Evolutionary conservation across 2,329 filamentous ascomycete species (phyloP).

Genomic region (Tolypocladium tropicale): DNA sequence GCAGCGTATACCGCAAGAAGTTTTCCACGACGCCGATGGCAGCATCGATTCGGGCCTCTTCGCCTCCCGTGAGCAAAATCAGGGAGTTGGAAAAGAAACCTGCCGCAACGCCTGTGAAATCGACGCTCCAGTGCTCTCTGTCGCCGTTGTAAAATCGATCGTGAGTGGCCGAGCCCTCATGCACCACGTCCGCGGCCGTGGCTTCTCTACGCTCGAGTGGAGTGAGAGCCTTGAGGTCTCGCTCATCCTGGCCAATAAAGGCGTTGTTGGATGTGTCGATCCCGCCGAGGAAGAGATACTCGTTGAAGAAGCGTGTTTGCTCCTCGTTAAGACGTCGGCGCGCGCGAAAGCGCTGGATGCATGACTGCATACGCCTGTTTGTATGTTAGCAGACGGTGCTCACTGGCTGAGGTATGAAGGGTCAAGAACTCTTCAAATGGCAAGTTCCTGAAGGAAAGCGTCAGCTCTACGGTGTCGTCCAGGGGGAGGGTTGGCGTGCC

Average conservation of each 20-base stretch:
- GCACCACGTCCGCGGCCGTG: conserved; percentile 51
- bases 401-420: not conserved
- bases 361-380: conserved; percentile 67
- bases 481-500: not conserved
- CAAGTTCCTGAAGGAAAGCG: conserved; percentile 26
- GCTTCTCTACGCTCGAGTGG: conserved; percentile 52
- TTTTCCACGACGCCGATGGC: conserved; percentile 65
- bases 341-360: conserved; percentile 70
- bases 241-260: conserved; percentile 52
- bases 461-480: conserved; percentile 8
- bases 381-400: conserved; percentile 6
- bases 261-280: conserved; percentile 47
- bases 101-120: conserved; percentile 68
- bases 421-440: conserved; percentile 44
- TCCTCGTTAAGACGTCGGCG: conserved; percentile 62
- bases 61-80: conserved; percentile 44
- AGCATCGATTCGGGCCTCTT: conserved; percentile 39
- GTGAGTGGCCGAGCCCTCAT: conserved; percentile 31
- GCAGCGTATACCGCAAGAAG: conserved; percentile 79
- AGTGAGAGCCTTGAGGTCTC: conserved; percentile 45
- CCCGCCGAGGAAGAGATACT: conserved; percentile 76
- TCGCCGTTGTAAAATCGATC: conserved; percentile 38
- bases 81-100: conserved; percentile 63
- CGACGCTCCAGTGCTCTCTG: conserved; percentile 58
- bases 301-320: conserved; percentile 57